phyloP scores from a whole-genome alignment of 2,329 filamentous ascomycete species.

The Metarhizium guizhouense region DNA sequence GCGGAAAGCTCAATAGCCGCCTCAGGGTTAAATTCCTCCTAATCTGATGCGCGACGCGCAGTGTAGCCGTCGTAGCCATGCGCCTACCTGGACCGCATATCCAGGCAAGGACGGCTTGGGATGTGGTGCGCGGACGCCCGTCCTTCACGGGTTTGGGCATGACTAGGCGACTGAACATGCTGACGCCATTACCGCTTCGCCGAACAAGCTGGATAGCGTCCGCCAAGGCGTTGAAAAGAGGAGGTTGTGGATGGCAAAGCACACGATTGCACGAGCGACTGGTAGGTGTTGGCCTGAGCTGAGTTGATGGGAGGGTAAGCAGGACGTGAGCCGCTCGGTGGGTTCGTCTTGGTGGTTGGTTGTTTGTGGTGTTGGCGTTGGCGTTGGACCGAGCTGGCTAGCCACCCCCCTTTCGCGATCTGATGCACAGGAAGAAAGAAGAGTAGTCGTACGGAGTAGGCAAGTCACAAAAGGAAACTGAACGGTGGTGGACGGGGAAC shows the following conservation, averaged over 20 bases:
- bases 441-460: background rate
- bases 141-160: constrained; percentile 5
- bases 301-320: background rate
- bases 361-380: background rate
- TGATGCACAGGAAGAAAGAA: background rate
- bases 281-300: too few relatives aligned
- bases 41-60: constrained; percentile 18
- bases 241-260: background rate
- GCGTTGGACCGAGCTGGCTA: background rate
- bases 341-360: background rate
- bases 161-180: constrained; percentile 14
- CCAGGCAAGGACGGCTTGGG: constrained; percentile 20
- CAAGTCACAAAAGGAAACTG: background rate
- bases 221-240: background rate
- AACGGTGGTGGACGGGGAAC: too few relatives aligned
- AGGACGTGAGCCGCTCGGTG: background rate
- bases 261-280: background rate
- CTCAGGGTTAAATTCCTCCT: constrained; percentile 37
- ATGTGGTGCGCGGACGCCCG: constrained; percentile 2
- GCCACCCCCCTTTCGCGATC: background rate
- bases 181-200: constrained; percentile 19
- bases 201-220: background rate
- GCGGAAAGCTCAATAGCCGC: constrained; percentile 53
- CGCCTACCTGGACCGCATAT: constrained; percentile 30
- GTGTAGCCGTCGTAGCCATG: constrained; percentile 21